Conservation (phyloP, 371 early-diverging fungal species). For the Lichtheimia ramosa region DNA sequence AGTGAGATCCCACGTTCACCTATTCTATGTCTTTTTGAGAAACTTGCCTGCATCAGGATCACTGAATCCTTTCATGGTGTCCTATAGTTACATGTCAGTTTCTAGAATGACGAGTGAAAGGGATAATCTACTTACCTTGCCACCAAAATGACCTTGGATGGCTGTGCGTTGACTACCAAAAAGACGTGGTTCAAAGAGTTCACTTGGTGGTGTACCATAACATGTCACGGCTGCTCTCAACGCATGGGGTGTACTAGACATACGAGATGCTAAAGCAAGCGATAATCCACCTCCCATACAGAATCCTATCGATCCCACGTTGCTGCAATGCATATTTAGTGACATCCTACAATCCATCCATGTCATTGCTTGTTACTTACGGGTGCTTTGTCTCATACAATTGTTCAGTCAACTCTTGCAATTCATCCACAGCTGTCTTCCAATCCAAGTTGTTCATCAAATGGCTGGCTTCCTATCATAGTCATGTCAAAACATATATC, state of each 20-base stretch:
- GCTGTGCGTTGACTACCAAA: constrained; percentile 41
- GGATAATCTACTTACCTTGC: constrained; percentile 14
- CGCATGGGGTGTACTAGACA: constrained; percentile 27
- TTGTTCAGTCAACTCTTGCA: constrained; percentile 28
- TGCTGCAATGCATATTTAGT: constrained; percentile 7
- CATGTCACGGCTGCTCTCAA: constrained; percentile 47
- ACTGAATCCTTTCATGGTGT: constrained; percentile 41
- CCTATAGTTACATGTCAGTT: constrained; percentile 14
- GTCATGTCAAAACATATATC: not conserved
- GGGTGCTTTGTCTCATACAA: constrained; percentile 29
- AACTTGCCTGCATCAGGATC: constrained; percentile 39
- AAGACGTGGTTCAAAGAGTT: constrained; percentile 36
- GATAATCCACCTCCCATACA: constrained; percentile 61
- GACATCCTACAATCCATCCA: not conserved
- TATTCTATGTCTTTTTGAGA: not conserved
- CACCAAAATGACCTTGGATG: constrained; percentile 56
- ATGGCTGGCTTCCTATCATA: constrained; percentile 51
- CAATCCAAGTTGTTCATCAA: constrained; percentile 56
- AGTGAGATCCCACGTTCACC: not conserved
- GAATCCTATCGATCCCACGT: constrained; percentile 49
- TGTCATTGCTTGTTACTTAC: constrained; percentile 14
- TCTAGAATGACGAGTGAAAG: too few relatives aligned
- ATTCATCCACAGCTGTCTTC: constrained; percentile 40
- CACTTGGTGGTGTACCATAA: constrained; percentile 52
- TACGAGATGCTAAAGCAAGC: constrained; percentile 42